Conservation (phyloP, 768 basidiomycete genomes). For the Mycena galericulata region DNA sequence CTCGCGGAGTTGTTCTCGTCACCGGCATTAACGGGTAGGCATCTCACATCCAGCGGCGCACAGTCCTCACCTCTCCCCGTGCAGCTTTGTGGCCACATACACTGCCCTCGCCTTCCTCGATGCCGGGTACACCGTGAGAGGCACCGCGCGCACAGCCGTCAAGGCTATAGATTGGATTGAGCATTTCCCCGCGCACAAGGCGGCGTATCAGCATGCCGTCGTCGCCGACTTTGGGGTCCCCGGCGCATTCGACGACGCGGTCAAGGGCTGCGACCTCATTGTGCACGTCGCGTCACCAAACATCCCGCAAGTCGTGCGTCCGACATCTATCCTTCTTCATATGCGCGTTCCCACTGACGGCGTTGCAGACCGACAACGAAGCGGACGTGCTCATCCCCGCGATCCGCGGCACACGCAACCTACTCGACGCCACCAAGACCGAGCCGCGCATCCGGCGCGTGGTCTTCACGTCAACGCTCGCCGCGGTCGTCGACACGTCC, state of each 20-base stretch:
- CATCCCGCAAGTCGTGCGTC: slow-evolving; percentile 37
- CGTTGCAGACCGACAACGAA: slow-evolving; percentile 16
- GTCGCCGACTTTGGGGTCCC: slow-evolving; percentile 53
- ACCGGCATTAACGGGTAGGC: slow-evolving; percentile 28
- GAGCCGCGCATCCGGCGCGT: slow-evolving; percentile 56
- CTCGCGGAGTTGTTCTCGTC: slow-evolving; percentile 23
- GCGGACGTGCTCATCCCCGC: slow-evolving; percentile 21
- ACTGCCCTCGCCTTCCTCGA: slow-evolving; percentile 46
- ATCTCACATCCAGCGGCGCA: not conserved
- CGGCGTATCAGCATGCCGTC: slow-evolving; percentile 52
- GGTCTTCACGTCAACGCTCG: slow-evolving; percentile 52
- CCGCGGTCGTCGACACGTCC: slow-evolving; percentile 22
- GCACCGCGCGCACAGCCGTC: slow-evolving; percentile 51
- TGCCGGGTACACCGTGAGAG: slow-evolving; percentile 49
- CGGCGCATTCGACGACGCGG: slow-evolving; percentile 58
- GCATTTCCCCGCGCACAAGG: slow-evolving; percentile 45
- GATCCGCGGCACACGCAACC: slow-evolving; percentile 37
- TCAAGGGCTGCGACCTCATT: slow-evolving; percentile 59
- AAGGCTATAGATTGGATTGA: slow-evolving; percentile 57
- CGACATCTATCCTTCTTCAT: not conserved
- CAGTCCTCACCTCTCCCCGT: not conserved
- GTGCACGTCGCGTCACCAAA: slow-evolving; percentile 44
- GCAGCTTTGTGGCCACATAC: slow-evolving; percentile 47
- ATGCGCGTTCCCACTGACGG: not conserved
- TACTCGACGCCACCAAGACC: slow-evolving; percentile 51